phyloP scores from a whole-genome alignment of 2,329 filamentous ascomycete species.

The Arthrinium phaeospermum region DNA sequence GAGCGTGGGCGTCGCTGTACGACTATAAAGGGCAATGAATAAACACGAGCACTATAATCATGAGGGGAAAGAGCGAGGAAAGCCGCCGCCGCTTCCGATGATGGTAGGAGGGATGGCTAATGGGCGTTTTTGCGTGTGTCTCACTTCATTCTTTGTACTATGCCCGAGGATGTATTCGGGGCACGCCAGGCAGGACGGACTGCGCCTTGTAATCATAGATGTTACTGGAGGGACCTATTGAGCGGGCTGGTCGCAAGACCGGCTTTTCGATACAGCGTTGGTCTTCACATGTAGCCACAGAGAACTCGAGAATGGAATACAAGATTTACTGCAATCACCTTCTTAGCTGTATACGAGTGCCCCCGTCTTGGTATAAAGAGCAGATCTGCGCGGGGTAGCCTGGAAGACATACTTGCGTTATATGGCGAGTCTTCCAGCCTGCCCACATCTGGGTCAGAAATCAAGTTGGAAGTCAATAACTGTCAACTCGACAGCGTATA shows the following conservation, averaged over 20 bases:
- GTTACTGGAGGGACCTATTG: background rate
- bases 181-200: background rate
- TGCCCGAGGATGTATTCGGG: background rate
- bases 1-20: conserved; percentile 20
- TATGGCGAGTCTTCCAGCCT: background rate
- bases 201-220: conserved; percentile 4
- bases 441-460: background rate
- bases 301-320: background rate
- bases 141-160: background rate
- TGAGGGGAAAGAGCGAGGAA: background rate
- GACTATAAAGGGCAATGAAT: conserved; percentile 3
- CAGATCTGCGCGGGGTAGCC: background rate
- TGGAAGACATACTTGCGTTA: background rate
- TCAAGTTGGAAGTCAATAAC: background rate
- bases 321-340: background rate
- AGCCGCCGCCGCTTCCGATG: background rate
- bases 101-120: background rate
- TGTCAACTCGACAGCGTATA: background rate
- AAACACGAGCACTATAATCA: conserved; percentile 11
- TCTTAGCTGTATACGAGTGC: background rate
- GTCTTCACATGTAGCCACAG: background rate
- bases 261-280: background rate
- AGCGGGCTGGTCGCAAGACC: background rate
- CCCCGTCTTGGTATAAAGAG: background rate
- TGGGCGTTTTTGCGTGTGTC: background rate